Percentiles rank a stretch among this genome's conserved stretches.
Conservation (phyloP, 2,329 filamentous ascomycete species). For the Penicillium sp. region DNA sequence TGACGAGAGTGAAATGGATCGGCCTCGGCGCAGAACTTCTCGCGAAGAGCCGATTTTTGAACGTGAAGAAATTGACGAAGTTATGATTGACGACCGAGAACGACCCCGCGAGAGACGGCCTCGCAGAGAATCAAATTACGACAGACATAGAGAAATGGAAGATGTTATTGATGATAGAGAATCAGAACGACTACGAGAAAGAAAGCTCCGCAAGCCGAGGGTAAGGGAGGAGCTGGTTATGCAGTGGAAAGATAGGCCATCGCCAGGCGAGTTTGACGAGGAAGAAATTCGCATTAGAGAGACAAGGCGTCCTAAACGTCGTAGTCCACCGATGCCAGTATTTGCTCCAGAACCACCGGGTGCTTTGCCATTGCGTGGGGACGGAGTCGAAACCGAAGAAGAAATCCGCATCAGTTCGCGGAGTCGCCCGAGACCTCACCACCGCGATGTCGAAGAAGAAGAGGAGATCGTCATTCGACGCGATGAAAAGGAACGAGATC, state of each 20-base stretch:
- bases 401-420: constrained; percentile 8
- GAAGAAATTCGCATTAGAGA: constrained; percentile 8
- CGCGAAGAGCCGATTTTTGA: neutral
- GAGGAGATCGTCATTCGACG: neutral
- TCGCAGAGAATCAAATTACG: neutral
- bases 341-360: constrained; percentile 6
- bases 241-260: constrained; percentile 17
- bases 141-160: neutral
- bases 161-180: constrained; percentile 12
- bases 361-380: constrained; percentile 5
- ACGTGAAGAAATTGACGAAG: neutral
- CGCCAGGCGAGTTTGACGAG: constrained; percentile 8
- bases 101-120: neutral
- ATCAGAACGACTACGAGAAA: constrained; percentile 4
- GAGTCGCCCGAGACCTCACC: constrained; percentile 10
- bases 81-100: constrained; percentile 1
- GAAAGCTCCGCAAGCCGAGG: constrained; percentile 12
- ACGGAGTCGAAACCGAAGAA: constrained; percentile 1
- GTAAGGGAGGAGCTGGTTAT: constrained; percentile 27
- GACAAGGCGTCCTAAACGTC: constrained; percentile 5
- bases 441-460: constrained; percentile 28
- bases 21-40: constrained; percentile 10
- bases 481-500: neutral
- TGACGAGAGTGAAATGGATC: constrained; percentile 15
- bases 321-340: constrained; percentile 4